Base-by-base conservation (phyloP, 495 filamentous ascomycete species). In the Hypoxylon subgilvum region DNA sequence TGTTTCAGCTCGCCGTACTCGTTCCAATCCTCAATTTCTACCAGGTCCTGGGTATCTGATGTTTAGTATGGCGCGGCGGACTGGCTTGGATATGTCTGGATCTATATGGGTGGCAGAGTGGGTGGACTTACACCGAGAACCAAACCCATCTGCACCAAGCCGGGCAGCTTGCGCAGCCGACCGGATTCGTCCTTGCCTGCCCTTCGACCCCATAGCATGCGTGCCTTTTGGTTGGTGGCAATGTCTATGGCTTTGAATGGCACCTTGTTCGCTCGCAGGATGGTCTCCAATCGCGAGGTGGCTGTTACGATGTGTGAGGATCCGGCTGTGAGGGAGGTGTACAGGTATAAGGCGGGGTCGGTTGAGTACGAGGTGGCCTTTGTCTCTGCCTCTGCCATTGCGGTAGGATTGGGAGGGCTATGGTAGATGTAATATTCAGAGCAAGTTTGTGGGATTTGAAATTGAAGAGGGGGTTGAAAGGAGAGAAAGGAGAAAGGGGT, bases 11-110 rank as follows among this genome's bases (percentile, higher is more conserved):
- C 94, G 67, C 89, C 93, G 68, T 93, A 96, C 66, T 98, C 94
- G 74, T 98, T 98, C 95, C 95, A 97, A 69, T 97, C 94, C 76
- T 98, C 94, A 50, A 96, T 83, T 68, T 97, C 83, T 52, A 96
- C 90, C 18, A 96, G 78, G 69, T 97, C 94, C 92, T 96, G 58
- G 10, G 41, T 23, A 6, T 1, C 1, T 21, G n/a, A 14, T 30
- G 7, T 2, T 38, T 38, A 38, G 34, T 38, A 17, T 38, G 34
- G 8, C 4, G 23, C 3, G 3, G 3, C 8, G 3, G 8, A 27
- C 23, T 27, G 8, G 18, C 34, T 38, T 2, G 13, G 18, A 8
- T 14, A 16, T 38, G 13, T 16, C 34, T 14, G 34, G 3, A 3
- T 27, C 8, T 4, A 13, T 6, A 3, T 6, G 9, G 31, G 9